These are phyloP conservation scores for Cyberlindnera petersonii DNA, from an alignment of 805 yeast species.

Conservation along the genomic window DNA sequence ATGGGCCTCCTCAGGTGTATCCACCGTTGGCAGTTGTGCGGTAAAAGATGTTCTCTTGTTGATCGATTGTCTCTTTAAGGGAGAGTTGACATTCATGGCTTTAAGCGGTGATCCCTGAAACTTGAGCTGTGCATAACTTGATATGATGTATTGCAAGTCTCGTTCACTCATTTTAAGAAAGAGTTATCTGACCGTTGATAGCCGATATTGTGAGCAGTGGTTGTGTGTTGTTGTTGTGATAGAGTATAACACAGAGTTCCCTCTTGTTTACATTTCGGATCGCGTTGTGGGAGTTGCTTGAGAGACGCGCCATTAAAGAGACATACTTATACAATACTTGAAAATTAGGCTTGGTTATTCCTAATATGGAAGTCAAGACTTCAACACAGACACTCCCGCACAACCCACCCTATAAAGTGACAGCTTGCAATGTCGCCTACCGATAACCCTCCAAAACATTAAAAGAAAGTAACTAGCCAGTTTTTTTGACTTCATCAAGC, in stretches of 20 bases:
- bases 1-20: conserved; percentile 17
- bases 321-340: neutral
- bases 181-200: too few species aligned
- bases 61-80: conserved; percentile 15
- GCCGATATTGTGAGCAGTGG: neutral
- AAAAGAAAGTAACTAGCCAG: neutral
- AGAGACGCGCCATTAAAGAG: too few species aligned
- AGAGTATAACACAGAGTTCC: too few species aligned
- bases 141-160: conserved; percentile 26
- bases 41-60: conserved; percentile 7
- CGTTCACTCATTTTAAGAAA: neutral
- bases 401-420: neutral
- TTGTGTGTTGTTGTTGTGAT: neutral
- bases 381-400: too few species aligned
- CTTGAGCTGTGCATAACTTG: conserved; percentile 23
- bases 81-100: conserved; percentile 22
- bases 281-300: too few species aligned
- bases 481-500: too few species aligned
- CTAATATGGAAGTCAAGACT: conserved; percentile 17
- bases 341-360: conserved; percentile 3
- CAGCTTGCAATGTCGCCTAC: conserved; percentile 1
- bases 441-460: neutral
- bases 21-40: conserved; percentile 1
- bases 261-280: conserved; percentile 4
- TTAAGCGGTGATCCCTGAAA: conserved; percentile 22